phyloP scores from a whole-genome alignment of 768 basidiomycete genomes.

The Lentinula guzmanii region DNA sequence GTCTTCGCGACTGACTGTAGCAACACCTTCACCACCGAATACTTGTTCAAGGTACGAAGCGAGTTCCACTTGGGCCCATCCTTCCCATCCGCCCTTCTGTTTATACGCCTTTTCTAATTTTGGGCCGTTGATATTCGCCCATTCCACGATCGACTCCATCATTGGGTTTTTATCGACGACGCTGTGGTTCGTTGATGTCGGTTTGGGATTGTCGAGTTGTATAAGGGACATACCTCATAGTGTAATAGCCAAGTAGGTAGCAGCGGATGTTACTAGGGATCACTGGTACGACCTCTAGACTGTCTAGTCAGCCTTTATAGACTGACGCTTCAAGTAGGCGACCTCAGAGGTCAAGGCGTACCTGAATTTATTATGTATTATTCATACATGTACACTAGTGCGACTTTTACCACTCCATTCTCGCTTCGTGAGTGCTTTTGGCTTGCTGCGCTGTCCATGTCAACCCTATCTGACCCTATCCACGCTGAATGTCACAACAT shows the following conservation, averaged over 20 bases:
- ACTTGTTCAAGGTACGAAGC: background rate
- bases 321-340: background rate
- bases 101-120: background rate
- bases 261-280: background rate
- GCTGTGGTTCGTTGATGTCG: background rate
- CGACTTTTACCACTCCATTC: too few relatives aligned
- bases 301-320: background rate
- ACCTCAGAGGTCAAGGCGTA: background rate
- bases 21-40: background rate
- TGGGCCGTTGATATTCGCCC: background rate
- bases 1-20: background rate
- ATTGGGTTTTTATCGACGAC: background rate
- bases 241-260: background rate
- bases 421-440: too few relatives aligned
- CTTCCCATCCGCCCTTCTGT: slow-evolving; percentile 2
- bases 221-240: background rate
- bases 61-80: slow-evolving; percentile 5
- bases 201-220: background rate
- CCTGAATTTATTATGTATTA: too few relatives aligned
- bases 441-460: too few relatives aligned
- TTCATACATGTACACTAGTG: too few relatives aligned
- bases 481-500: too few relatives aligned
- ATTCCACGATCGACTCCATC: background rate
- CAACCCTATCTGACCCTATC: too few relatives aligned
- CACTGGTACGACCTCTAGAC: background rate